Conservation (phyloP, 495 filamentous ascomycete species). For the Aspergillus conjunctus region DNA sequence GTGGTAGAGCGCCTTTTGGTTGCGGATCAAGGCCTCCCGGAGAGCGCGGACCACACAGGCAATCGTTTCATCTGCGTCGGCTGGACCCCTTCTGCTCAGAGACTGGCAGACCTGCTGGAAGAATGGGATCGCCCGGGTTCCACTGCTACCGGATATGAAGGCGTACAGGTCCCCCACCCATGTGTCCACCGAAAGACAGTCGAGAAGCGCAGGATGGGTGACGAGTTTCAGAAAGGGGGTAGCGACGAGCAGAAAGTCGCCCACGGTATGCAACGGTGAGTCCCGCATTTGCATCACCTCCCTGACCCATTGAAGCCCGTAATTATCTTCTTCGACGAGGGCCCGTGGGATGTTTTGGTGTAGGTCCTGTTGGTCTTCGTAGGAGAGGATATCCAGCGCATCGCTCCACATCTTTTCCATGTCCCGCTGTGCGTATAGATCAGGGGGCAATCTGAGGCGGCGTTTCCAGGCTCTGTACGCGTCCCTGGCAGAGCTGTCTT, state of each 20-base stretch:
- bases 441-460: background rate
- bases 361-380: background rate
- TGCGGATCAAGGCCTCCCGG: background rate
- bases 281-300: background rate
- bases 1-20: constrained; percentile 6
- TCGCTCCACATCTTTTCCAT: background rate
- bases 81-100: too few relatives aligned
- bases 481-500: background rate
- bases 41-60: background rate
- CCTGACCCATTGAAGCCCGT: constrained; percentile 1
- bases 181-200: constrained; percentile 10
- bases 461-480: background rate
- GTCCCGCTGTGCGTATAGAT: background rate
- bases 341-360: constrained; percentile 2
- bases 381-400: background rate
- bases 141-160: constrained; percentile 8
- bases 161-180: constrained; percentile 7
- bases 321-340: constrained; percentile 4
- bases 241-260: background rate
- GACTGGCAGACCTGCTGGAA: background rate
- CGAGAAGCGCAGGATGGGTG: background rate
- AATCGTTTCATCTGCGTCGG: background rate
- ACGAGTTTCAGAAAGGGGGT: constrained; percentile 1
- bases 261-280: background rate
- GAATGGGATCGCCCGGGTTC: constrained; percentile 2